Conservation (phyloP, 163 green algal species). For the Smithsoniella earleae region DNA sequence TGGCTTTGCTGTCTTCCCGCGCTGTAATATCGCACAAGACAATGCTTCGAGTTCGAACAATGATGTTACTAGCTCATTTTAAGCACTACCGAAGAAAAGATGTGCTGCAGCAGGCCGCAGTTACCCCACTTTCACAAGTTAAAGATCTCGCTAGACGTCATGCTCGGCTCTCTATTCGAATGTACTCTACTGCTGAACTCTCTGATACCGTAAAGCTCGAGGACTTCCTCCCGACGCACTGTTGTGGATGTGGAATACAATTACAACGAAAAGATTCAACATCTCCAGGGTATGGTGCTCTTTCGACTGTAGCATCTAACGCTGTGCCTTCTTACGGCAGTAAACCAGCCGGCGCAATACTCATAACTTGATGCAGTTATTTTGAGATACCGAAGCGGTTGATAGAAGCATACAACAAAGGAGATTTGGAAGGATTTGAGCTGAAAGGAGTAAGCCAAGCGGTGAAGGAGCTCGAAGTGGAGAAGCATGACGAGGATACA, state of each 20-base stretch:
- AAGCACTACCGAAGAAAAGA: too few species aligned
- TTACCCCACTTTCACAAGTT: too few species aligned
- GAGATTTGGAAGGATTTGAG: too few species aligned
- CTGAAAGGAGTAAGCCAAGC: neutral
- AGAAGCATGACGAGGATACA: neutral
- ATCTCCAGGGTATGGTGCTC: neutral
- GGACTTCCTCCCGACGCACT: constrained; percentile 9
- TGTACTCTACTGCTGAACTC: too few species aligned
- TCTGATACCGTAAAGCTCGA: too few species aligned
- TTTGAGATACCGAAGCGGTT: constrained; percentile 1
- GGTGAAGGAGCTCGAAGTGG: constrained; percentile 6
- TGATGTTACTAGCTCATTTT: too few species aligned
- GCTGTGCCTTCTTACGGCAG: neutral
- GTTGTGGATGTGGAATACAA: constrained; percentile 10
- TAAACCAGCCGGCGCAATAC: neutral
- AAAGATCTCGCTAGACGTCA: too few species aligned
- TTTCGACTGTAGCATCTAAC: neutral
- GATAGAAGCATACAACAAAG: neutral
- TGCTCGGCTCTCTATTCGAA: too few species aligned
- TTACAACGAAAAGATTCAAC: constrained; percentile 1
- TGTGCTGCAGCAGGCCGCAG: too few species aligned
- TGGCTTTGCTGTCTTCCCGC: too few species aligned
- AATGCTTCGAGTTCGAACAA: too few species aligned
- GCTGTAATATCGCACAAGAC: too few species aligned
- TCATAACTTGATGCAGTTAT: neutral